Evolutionary conservation across 495 filamentous ascomycete genomes (phyloP), one percentile per base, ranked within the genome.

Genomic region (Aspergillus sclerotioniger): DNA sequence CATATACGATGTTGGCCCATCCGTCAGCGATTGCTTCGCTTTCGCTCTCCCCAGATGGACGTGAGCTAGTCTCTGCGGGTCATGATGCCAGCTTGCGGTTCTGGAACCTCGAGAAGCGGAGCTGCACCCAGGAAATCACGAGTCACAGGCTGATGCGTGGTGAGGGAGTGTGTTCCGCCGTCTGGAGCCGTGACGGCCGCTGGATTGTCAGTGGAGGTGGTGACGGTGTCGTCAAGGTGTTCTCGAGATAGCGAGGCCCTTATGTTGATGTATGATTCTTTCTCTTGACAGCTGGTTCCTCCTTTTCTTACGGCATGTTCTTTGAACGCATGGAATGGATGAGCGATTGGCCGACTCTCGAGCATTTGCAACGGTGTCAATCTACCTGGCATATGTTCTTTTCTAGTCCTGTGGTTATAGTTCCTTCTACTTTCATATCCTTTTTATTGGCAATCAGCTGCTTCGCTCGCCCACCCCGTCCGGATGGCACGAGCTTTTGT

Each of bases 151-250:
- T 90, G 54, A 96, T 98, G 92, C 84, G 92, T 52, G 94, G 91
- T 10, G 94, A 98, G 69, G 94, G 94, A 21, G 91, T 97, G 28
- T 96, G 91, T 75, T 78, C 85, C 15, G 94, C 96, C 10, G 88
- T 91, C 17, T 98, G 95, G 94, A 94, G 90, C 67, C 86, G 90
- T 61, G 94, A 98, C 63, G 92, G 93, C 35, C 81, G 90, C 57
- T 92, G 91, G 88, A 92, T 98, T 37, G 91, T 98, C 57, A 91
- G 89, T 60, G 95, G 86, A 9, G 94, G 94, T 17, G 94, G 94
- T n/a, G 94, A 98, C 69, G 95, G 94, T 3, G 86, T 96, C 17
- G 94, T 96, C 45, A 98, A 97, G 78, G 94, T 98, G 54, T 96
- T 96, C 80, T 87, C 89, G 43, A 73, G 87, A 71, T 86, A 62